Base-by-base conservation (phyloP, 1,139 yeast genomes). In the Sugiyamaella neomexicana region DNA sequence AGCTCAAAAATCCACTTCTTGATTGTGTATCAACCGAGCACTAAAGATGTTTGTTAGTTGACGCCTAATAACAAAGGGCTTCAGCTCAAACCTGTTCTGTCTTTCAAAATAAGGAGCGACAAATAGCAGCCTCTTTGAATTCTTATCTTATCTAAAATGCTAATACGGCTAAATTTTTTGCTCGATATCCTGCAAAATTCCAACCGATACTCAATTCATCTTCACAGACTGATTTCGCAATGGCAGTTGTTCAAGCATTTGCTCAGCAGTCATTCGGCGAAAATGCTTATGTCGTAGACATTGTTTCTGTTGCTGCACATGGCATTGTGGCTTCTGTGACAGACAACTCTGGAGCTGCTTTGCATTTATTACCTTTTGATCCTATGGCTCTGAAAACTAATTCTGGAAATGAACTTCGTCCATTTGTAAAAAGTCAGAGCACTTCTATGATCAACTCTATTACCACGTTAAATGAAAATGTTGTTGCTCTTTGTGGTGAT, bases 221-320 rank as follows among this genome's bases (percentile, higher is more conserved):
- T 41, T 32, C 32, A 41, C n/a, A 29, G n/a, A 29, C 10, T 9
- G 34, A 29, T 9, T 9, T 9, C n/a, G 10, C 27, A 5, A 45
- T 45, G 49, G 15, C 49, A 37, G 27, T 20, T 36, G 40, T 57
- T 37, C 50, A 50, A 17, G 54, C 63, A 1, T 53, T 55, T 41
- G 62, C 59, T n/a, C 58, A 60, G 31, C 46, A 57, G 27, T 32
- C 56, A 0, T 62, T 63, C 50, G 72, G 69, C 31, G 76, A 74
- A 25, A 77, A 78, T 55, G 43, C 53, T 25, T 83, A 86, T 84
- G 78, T 80, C 4, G 68, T 82, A 13, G 72, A 73, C 25, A 60
- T 82, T n/a, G 70, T 67, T 2, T 68, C 71, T 3, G 61, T 75
- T 10, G 60, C 62, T 2, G 63, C 67, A 31, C 74, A 74, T 29